Percentiles rank a stretch among this genome's conserved stretches.
phyloP scores from a whole-genome alignment of 1,139 yeast genomes.

The Pichia norvegensis region DNA sequence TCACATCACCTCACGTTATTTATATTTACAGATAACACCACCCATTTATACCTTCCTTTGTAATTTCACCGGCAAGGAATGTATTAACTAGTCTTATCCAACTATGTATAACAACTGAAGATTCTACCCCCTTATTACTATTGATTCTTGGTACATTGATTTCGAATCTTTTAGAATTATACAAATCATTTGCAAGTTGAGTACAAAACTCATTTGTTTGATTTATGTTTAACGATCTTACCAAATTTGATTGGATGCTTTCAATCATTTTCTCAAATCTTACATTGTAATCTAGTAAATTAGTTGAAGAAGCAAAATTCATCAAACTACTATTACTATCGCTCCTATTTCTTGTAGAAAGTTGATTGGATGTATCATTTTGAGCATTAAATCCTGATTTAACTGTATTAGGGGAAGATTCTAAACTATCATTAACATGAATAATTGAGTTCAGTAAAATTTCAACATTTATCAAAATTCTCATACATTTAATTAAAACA shows the following conservation, averaged over 20 bases:
- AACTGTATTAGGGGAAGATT: background rate
- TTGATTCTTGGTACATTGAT: constrained; percentile 14
- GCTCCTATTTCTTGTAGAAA: constrained; percentile 5
- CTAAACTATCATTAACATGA: constrained; percentile 15
- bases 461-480: constrained; percentile 17
- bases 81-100: constrained; percentile 14
- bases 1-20: no score
- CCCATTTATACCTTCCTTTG: constrained; percentile 16
- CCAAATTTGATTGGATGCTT: constrained; percentile 8
- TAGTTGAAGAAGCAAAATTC: background rate
- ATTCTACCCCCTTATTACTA: constrained; percentile 11
- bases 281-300: constrained; percentile 7
- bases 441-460: constrained; percentile 20
- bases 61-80: constrained; percentile 11
- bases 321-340: constrained; percentile 1
- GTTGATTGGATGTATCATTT: background rate
- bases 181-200: constrained; percentile 3
- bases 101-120: constrained; percentile 10
- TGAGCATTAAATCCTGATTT: background rate
- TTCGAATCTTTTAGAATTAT: constrained; percentile 4
- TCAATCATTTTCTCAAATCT: constrained; percentile 14
- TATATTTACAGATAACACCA: constrained; percentile 11
- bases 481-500: constrained; percentile 21
- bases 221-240: constrained; percentile 11
- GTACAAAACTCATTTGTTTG: constrained; percentile 13